phyloP scores from a whole-genome alignment of 1,284 basidiomycete genomes.

The Moesziomyces aphidis region DNA sequence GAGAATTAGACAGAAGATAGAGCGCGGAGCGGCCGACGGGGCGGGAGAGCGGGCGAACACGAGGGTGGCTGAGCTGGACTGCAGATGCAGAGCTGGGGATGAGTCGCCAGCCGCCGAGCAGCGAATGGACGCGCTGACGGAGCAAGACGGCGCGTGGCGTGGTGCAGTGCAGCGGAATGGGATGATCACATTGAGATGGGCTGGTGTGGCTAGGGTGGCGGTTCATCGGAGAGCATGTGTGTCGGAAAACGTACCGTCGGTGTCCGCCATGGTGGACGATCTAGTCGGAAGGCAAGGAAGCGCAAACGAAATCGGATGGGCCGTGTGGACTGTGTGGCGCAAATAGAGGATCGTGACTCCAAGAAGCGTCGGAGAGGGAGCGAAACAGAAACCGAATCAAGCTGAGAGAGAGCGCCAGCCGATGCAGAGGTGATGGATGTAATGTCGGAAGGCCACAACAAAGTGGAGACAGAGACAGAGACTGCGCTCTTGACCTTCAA shows the following conservation, averaged over 20 bases:
- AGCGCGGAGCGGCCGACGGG: conserved; percentile 4
- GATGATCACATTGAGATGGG: conserved; percentile 11
- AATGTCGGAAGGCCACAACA: no score
- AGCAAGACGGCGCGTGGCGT: no score
- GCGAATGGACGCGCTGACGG: no score
- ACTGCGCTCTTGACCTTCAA: no score
- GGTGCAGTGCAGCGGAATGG: conserved; percentile 1
- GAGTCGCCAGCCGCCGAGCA: no score
- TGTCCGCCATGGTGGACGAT: conserved; percentile 54
- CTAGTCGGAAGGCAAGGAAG: conserved; percentile 3
- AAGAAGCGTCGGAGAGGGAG: background rate
- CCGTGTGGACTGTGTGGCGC: background rate
- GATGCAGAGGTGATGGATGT: background rate
- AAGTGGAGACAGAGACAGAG: no score
- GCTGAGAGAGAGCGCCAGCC: conserved; percentile 9
- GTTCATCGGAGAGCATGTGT: conserved; percentile 10
- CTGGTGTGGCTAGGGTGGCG: conserved; percentile 2
- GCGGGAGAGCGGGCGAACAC: background rate
- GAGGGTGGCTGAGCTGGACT: background rate
- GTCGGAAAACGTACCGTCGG: conserved; percentile 58
- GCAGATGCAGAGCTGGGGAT: no score
- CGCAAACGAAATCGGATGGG: conserved; percentile 3
- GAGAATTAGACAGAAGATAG: background rate
- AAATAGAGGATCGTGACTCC: background rate
- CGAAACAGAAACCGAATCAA: no score